Percentiles rank a stretch among this genome's conserved stretches.
Conservation (phyloP, 2,329 filamentous ascomycete species). For the Neophaeococcomyces mojaviensis region DNA sequence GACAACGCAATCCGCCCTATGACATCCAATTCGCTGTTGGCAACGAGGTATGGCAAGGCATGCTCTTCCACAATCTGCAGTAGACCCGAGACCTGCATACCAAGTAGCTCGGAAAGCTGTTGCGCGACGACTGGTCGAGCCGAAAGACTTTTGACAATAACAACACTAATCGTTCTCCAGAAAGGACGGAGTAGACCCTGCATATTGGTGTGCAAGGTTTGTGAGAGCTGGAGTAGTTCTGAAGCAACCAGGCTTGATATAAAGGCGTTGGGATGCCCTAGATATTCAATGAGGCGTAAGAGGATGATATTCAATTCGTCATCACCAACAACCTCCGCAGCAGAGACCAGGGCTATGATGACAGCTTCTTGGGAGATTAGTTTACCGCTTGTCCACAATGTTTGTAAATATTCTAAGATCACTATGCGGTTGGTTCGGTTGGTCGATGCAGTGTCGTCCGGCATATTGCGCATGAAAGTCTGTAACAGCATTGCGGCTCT, state of each 20-base stretch:
- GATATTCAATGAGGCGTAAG: slow-evolving; percentile 73
- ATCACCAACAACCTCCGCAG: slow-evolving; percentile 68
- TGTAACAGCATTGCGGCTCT: slow-evolving; percentile 65
- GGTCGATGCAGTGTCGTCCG: slow-evolving; percentile 40
- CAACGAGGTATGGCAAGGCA: slow-evolving; percentile 77
- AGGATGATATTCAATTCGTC: slow-evolving; percentile 82
- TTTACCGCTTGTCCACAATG: slow-evolving; percentile 61
- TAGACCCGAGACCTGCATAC: slow-evolving; percentile 64
- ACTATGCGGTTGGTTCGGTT: slow-evolving; percentile 59
- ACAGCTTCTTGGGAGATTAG: slow-evolving; percentile 70
- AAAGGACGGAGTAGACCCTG: slow-evolving; percentile 73
- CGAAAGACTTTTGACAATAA: slow-evolving; percentile 73
- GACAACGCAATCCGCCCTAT: slow-evolving; percentile 75
- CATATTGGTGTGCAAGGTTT: slow-evolving; percentile 54
- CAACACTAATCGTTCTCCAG: slow-evolving; percentile 77
- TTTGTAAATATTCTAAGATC: slow-evolving; percentile 63
- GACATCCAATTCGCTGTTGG: slow-evolving; percentile 68
- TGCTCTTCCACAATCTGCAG: slow-evolving; percentile 69
- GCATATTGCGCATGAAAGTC: slow-evolving; percentile 50
- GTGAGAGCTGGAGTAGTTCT: slow-evolving; percentile 67
- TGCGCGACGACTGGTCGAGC: slow-evolving; percentile 74
- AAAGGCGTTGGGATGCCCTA: slow-evolving; percentile 74
- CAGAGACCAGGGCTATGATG: slow-evolving; percentile 76
- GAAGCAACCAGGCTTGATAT: slow-evolving; percentile 75
- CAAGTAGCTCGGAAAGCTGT: slow-evolving; percentile 69